Evolutionary conservation across 169 alveolate genomes (phyloP).

Genomic region (Plasmodium cynomolgi): DNA sequence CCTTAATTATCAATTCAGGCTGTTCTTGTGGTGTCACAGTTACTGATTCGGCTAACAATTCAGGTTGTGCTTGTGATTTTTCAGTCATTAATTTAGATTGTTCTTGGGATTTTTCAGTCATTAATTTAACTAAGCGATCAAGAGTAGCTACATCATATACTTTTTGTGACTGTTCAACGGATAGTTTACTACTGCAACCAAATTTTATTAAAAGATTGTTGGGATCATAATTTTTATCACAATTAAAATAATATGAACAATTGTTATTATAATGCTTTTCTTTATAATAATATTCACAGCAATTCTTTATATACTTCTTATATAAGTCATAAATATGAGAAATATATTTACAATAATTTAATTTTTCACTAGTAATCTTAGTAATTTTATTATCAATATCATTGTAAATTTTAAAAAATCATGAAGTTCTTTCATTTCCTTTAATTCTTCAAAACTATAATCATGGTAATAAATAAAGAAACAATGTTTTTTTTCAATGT

Average conservation of each 20-base stretch:
- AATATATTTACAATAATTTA: neutral
- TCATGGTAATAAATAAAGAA: neutral
- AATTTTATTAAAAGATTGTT: neutral
- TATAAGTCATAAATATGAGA: neutral
- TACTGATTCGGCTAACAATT: too few species aligned
- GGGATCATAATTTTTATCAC: neutral
- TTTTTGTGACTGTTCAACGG: neutral
- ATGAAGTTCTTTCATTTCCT: neutral
- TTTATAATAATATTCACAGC: neutral
- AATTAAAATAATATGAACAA: neutral
- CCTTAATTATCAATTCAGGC: too few species aligned
- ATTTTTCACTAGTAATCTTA: neutral
- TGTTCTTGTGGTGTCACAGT: too few species aligned
- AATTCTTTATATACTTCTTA: neutral
- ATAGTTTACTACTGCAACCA: neutral
- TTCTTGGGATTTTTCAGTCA: neutral
- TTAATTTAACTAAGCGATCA: neutral
- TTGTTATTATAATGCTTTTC: too few species aligned
- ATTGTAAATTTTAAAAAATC: neutral
- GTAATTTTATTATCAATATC: neutral
- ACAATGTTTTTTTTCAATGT: neutral
- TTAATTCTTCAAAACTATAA: neutral
- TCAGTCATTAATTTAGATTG: neutral
- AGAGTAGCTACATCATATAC: neutral
- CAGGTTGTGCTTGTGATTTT: too few species aligned